Evolutionary conservation across 2,329 filamentous ascomycete genomes (phyloP), one percentile per base, ranked within the genome.

Genomic region (Hortaea werneckii): DNA sequence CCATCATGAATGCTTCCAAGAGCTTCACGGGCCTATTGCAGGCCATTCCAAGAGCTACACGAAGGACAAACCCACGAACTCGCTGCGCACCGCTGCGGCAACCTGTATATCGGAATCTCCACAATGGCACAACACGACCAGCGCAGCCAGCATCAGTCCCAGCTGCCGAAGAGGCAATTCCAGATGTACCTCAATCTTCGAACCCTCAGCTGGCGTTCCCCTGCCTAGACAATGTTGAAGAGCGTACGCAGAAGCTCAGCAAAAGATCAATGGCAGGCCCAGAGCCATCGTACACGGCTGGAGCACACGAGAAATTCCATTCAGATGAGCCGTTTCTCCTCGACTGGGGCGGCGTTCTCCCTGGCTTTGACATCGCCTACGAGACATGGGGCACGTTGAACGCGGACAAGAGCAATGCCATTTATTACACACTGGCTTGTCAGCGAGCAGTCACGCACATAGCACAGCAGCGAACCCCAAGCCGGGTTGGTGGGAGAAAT

Each of bases 401-500:
- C 60, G 68, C 74, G 12, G 81, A 88, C 66, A 84, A 78, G 65
- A 87, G 80, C 61, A 98, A 98, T 65, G 88, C 82, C 4, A 92
- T 98, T 75, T 98, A 6, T 70, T 98, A 2, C 88, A 96, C 64
- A 98, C 92, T 0, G 92, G 92, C 6, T 75, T 98, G 5, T 95
- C 89, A 0, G 92, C 92, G n/a, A 95, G 89, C 5, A 96, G 89
- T 47, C 92, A 98, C 68, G 92, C 92, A 1, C 89, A 89, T 61
- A 95, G 88, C 47, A 96, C 90, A n/a, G 75, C 78, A 43, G 71
- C 74, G 7, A 98, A 98, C 64, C 78, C 86, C 0, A 85, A 89
- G 64, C 84, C 88, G 0, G 92, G 92, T 3, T 98, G 92, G 92
- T 98, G 92, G 92, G 92, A 98, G 68, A 90, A 85, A 65, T 98